Conservation (phyloP, 108 stramenopile species). For the Cyclostephanos invisitatus region DNA sequence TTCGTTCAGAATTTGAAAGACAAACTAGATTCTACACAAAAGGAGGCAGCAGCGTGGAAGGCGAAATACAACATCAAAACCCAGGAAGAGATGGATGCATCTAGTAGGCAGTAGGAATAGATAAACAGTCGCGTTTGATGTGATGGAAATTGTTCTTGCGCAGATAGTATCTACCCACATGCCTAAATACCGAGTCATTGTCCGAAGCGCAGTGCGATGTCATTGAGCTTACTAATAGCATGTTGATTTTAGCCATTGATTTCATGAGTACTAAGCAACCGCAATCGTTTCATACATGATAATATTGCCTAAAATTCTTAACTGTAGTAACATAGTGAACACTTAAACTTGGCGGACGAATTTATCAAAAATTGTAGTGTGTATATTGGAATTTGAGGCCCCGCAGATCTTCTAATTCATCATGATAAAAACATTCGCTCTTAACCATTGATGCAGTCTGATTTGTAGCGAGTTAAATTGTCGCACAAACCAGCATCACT, state of each 20-base stretch:
- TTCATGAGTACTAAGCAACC: no score
- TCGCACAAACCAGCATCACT: slow-evolving; percentile 22
- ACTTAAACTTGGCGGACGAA: no score
- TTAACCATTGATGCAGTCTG: background rate
- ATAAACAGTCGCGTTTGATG: background rate
- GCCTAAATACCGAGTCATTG: background rate
- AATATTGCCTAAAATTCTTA: no score
- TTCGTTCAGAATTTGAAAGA: slow-evolving; percentile 65
- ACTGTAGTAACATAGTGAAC: no score
- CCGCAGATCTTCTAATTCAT: background rate
- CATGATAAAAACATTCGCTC: background rate
- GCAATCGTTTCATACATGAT: no score
- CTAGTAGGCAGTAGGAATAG: slow-evolving; percentile 31
- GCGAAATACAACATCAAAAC: slow-evolving; percentile 73
- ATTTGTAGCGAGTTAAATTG: slow-evolving; percentile 9
- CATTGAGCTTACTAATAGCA: no score
- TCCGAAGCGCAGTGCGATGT: background rate
- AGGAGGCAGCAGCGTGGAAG: slow-evolving; percentile 75
- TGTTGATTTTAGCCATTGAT: no score
- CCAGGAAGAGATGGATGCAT: slow-evolving; percentile 50
- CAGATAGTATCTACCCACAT: no score
- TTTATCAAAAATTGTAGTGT: no score
- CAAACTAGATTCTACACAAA: slow-evolving; percentile 63
- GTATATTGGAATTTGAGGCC: background rate
- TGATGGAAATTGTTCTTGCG: background rate